Evolutionary conservation across 768 basidiomycete species (phyloP), one percentile per base, ranked within the genome.

Genomic region (Glaciozyma antarctica): DNA sequence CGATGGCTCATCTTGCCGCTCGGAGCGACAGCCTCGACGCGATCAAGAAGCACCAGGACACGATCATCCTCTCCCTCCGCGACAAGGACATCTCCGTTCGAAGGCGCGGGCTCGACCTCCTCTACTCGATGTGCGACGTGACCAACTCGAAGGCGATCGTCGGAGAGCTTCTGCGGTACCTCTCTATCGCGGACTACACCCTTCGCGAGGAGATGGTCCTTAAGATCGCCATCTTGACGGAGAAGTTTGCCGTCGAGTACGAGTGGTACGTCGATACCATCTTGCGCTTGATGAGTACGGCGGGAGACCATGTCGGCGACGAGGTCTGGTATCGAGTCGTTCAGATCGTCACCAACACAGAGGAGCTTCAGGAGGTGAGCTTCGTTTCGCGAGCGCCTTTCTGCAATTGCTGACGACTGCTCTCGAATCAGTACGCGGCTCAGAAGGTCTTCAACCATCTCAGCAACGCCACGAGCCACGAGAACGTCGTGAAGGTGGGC

Each of bases 241-340:
- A 99, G 76, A 90, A 95, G 78, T 97, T 97, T 74, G 95, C 95
- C 28, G 88, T 84, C 62, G 95, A 79, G 72, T 72, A 73, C 65
- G 69, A 73, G 58, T 75, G 73, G 72, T 98, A 99, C 80, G 90
- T 99, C 63, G 94, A 99, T 77, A 99, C 92, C 70, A 90, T 98
- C 74, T 79, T 99, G 72, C 87, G 92, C 74, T 84, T 99, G 63
- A 94, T 99, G 75, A 90, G 88, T 75, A 86, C 91, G 48, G 95
- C 95, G 16, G 95, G 95, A 61, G 95, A 99, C 74, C 92, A 99
- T 75, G 94, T 99, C 60, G 95, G 95, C 54, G 94, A 98, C 70
- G 95, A 98, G 79, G 95, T 99, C 43, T 99, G 95, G 95, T 98
- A 95, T 77, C 88, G 95, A 60, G 92, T 99, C 58, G 88, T 99